Base-by-base conservation (phyloP, 2,329 filamentous ascomycete genomes). In the Colletotrichum agaves region DNA sequence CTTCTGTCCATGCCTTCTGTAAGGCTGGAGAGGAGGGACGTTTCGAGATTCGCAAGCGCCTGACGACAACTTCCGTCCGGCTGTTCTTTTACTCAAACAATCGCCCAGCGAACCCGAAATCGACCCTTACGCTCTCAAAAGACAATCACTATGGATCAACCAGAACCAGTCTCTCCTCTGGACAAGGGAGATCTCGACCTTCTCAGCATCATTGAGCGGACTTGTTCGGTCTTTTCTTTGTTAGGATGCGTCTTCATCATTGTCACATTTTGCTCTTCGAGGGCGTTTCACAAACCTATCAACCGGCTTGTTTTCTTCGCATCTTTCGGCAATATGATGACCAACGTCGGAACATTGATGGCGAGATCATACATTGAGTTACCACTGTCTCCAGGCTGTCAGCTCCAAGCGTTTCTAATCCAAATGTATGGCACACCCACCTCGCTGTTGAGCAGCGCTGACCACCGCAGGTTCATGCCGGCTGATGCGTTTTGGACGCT, bases 251-350 rank as follows among this genome's bases (percentile, higher is more conserved):
- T 90, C 35, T 88, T 94, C 75, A 91, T 94, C 74, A 88, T 95
- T 61, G 72, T 82, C 62, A 94, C 91, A 3, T 96, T 94, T 74
- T 79, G 87, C 33, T 77, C 79, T n/a, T 92, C 90, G 35, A 85
- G 83, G 15, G 84, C 85, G 5, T 96, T 96, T 75, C 91, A 92
- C 74, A 95, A 94, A 75, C 91, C 93, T n/a, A 94, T 96, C 80
- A 96, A 96, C 75, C 86, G 93, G 17, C 84, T 97, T 0, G 90
- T 95, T 10, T 95, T 97, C 77, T 96, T 91, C 76, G 93, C 93
- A 6, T 91, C 91, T 0, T 91, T 93, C 74, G 93, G 93, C 8
- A 97, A 97, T 74, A 84, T 95, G 72, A 83, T 94, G 78, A 88
- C 88, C 69, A 95, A 93, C 76, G 85, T 93, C 17, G 92, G 90